Evolutionary conservation across 2,329 filamentous ascomycete species (phyloP), one percentile per base, ranked within the genome.

Genomic region (Furcasterigmium furcatum): DNA sequence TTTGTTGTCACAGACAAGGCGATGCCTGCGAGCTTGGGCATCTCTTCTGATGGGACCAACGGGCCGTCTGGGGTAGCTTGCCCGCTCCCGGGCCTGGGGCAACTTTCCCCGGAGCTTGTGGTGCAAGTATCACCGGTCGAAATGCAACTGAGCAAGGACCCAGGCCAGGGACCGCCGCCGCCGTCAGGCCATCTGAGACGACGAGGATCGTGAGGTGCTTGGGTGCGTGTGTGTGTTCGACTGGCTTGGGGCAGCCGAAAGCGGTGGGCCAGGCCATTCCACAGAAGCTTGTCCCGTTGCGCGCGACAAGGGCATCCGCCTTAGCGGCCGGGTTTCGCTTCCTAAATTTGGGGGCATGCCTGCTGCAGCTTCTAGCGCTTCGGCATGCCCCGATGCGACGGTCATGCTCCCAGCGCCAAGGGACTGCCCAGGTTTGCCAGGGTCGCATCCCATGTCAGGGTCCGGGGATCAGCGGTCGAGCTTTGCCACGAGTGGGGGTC

Each of bases 221-320:
- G 12, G 24, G 7, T 27, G 24, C 24, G 7, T 27, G 24, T 7
- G 12, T 27, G 12, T 27, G 24, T 7, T 27, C 24, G 24, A 27
- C 24, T 27, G 24, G 24, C 24, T 27, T 7, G 7, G 24, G 24
- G 24, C 24, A 27, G 12, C 12, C 24, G 24, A 27, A 40, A 40
- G 18, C 38, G 38, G 38, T 25, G 38, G 22, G 38, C 38, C 38
- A 40, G 38, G 25, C 21, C 20, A 20, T 40, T 40, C 38, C 38
- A 25, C 38, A 27, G 40, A 42, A 42, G 40, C 40, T 42, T 42
- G 22, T n/a, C 24, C 36, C 24, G 36, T 38, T n/a, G n/a, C n/a
- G n/a, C 14, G 18, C 32, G 14, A 35, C 32, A 13, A 35, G 32
- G 32, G 32, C 5, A 16, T 35, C 14, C 18, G n/a, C 32, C 16